Base-by-base conservation (phyloP, 1,139 yeast genomes). In the Suhomyces kunorum region DNA sequence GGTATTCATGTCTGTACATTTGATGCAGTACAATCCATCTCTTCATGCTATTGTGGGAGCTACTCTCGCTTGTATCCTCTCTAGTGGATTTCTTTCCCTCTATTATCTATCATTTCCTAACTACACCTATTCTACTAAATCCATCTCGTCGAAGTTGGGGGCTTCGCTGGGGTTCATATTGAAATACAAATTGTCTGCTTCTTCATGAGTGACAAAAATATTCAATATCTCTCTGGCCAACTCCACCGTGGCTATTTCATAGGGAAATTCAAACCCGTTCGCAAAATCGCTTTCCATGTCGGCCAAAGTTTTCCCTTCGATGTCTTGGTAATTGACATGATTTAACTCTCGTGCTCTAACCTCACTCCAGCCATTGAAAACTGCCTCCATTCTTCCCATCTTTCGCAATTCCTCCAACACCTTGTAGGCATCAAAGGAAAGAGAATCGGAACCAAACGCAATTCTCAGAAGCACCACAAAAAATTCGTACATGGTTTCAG, bases 151-250 rank as follows among this genome's bases (percentile, higher is more conserved):
- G 35, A 54, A 54, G n/a, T 44, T 46, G 8, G 40, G 44, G 13
- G 46, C 53, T 26, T 52, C 60, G 43, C 68, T 74, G 40, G 68
- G 60, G 44, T 80, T 79, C 78, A 85, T 81, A 42, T 84, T 80
- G 43, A 76, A 67, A 57, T 80, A 87, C 43, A 87, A 65, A 41
- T 81, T 78, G 57, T 87, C 95, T 0, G 89, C 89, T 51, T 87
- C 95, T 48, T 86, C 88, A 53, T 82, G 82, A 8, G 88, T 84
- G 8, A 82, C 78, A 46, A 83, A 78, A 29, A 74, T 72, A 40
- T 84, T 89, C 42, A 88, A 64, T 16, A 88, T 75, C 49, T 83
- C 88, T 49, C 89, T 71, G 0, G 94, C 81, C 53, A 83, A 62
- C 50, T 83, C 89, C 32, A 84, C 76, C 15, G 83, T 79, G 38